phyloP scores from a whole-genome alignment of 2,329 filamentous ascomycete species.

The Fusarium sp. region DNA sequence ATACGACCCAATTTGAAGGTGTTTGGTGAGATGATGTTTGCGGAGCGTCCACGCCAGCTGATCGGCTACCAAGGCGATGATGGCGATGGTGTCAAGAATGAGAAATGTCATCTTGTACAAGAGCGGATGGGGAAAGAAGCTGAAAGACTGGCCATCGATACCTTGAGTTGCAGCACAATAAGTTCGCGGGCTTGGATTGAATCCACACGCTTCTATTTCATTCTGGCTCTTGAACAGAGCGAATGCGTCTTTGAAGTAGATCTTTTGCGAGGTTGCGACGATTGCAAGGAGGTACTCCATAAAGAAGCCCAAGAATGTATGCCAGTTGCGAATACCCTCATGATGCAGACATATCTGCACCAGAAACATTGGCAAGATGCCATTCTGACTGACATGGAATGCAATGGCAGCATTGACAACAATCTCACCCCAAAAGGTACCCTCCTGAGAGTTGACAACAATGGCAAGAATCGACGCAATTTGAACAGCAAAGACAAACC shows the following conservation, averaged over 20 bases:
- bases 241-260: slow-evolving; percentile 53
- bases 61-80: slow-evolving; percentile 51
- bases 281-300: slow-evolving; percentile 55
- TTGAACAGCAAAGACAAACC: slow-evolving; percentile 57
- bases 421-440: slow-evolving; percentile 56
- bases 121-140: slow-evolving; percentile 55
- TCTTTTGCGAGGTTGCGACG: slow-evolving; percentile 54
- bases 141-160: slow-evolving; percentile 51
- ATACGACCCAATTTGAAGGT: slow-evolving; percentile 50
- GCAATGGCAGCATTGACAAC: slow-evolving; percentile 55
- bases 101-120: slow-evolving; percentile 56
- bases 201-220: slow-evolving; percentile 50
- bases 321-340: slow-evolving; percentile 57
- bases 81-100: slow-evolving; percentile 53
- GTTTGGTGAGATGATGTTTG: slow-evolving; percentile 50
- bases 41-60: slow-evolving; percentile 55
- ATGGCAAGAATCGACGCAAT: slow-evolving; percentile 57
- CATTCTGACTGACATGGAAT: slow-evolving; percentile 55
- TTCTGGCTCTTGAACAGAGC: slow-evolving; percentile 51
- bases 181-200: slow-evolving; percentile 54
- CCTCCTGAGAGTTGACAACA: slow-evolving; percentile 56
- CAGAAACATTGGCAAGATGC: slow-evolving; percentile 55
- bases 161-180: slow-evolving; percentile 54
- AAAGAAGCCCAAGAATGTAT: slow-evolving; percentile 56
- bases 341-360: slow-evolving; percentile 55